phyloP scores from a whole-genome alignment of 768 basidiomycete species.

The Pleurotus citrinopileatus region DNA sequence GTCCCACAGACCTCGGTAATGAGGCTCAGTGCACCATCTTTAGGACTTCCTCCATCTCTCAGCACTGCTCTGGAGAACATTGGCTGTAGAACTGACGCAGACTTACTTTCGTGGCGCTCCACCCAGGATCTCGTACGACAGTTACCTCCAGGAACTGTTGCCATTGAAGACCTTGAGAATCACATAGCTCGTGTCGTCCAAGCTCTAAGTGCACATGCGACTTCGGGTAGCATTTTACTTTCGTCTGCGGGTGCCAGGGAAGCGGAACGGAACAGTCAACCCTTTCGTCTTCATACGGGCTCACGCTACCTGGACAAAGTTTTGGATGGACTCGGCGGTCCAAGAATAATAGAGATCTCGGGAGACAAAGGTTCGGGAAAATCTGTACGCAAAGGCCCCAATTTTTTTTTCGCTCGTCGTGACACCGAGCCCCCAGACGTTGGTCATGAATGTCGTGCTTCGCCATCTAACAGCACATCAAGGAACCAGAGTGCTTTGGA shows the following conservation, averaged over 20 bases:
- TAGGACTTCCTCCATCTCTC: slow-evolving; percentile 39
- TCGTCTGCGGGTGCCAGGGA: background rate
- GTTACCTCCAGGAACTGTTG: slow-evolving; percentile 46
- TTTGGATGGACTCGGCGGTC: slow-evolving; percentile 45
- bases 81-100: slow-evolving; percentile 54
- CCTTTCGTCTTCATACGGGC: slow-evolving; percentile 32
- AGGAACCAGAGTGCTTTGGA: slow-evolving; percentile 54
- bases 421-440: slow-evolving; percentile 36
- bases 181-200: slow-evolving; percentile 37
- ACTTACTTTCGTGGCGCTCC: slow-evolving; percentile 51
- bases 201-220: slow-evolving; percentile 40
- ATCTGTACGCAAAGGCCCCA: slow-evolving; percentile 43
- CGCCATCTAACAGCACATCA: slow-evolving; percentile 40
- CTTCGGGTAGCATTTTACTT: slow-evolving; percentile 30
- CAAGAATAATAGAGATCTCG: slow-evolving; percentile 64
- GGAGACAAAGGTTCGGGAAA: slow-evolving; percentile 67
- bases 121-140: slow-evolving; percentile 47
- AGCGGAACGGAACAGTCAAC: slow-evolving; percentile 18
- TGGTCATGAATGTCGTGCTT: slow-evolving; percentile 59
- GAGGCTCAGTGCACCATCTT: slow-evolving; percentile 37
- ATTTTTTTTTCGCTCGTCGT: background rate
- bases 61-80: slow-evolving; percentile 42
- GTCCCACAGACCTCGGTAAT: slow-evolving; percentile 25
- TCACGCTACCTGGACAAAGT: slow-evolving; percentile 50
- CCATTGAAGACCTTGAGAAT: slow-evolving; percentile 44